Evolutionary conservation across 768 basidiomycete species (phyloP), one percentile per base, ranked within the genome.

Genomic region (Hydnum rufescens): DNA sequence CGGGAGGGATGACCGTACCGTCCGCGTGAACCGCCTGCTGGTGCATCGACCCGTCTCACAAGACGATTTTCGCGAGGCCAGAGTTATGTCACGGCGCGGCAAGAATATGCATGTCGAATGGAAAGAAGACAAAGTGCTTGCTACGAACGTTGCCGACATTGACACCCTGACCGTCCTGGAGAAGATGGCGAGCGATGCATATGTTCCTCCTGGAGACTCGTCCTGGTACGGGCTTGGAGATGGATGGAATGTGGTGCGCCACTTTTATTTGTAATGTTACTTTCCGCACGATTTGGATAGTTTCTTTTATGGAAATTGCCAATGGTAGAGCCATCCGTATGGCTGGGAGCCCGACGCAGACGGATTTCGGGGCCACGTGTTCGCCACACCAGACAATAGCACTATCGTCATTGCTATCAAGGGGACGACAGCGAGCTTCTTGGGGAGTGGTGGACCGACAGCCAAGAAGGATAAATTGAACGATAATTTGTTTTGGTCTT

Each of bases 341-440:
- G 93, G 93, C 8, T 96, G 92, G 90, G 77, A 82, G 57, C 80
- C 83, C 0, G 75, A 80, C 25, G 78, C 78, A n/a, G 86, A 95
- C 62, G 89, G 90, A 0, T 75, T 96, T 55, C 74, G 93, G 43
- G 93, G 93, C 0, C 90, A 96, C 60, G 67, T 97, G 22, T 95
- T 93, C 58, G 83, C 81, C n/a, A 76, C 56, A 19, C 69, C 72
- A 1, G 81, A 86, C 63, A 88, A 92, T 58, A 76, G 77, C 13
- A 93, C 86, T 0, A 84, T 96, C 23, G 70, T 95, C 28, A 70
- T 96, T 51, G 75, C 87, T 23, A 72, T 96, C 65, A 96, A 97
- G 61, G 93, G 93, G n/a, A 97, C 93, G 0, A 86, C 85, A 1
- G 78, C 82, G 1, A 75, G 74, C 2, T 49, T 80, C 5, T 72